phyloP scores from a whole-genome alignment of 768 basidiomycete genomes.

The Auriscalpium orientale region DNA sequence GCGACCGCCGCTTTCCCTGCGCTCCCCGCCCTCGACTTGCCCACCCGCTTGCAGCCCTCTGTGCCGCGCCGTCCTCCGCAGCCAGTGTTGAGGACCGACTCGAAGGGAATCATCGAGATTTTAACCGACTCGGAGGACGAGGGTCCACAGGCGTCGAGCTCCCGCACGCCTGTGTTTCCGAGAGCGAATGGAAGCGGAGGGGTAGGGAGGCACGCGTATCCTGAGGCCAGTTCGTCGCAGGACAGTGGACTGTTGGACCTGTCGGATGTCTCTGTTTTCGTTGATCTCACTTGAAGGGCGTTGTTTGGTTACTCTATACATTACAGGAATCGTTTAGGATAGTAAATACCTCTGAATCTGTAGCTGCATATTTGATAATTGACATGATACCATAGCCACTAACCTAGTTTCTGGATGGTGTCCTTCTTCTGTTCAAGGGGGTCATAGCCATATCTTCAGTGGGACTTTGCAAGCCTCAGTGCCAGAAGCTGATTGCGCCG shows the following conservation, averaged over 20 bases:
- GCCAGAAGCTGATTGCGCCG: no score
- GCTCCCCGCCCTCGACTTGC: neutral
- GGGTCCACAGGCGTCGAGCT: neutral
- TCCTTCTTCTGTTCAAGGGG: no score
- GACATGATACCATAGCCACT: no score
- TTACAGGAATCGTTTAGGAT: no score
- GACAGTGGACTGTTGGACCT: neutral
- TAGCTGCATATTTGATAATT: no score
- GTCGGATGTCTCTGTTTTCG: neutral
- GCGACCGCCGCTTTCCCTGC: neutral
- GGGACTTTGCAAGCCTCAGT: no score
- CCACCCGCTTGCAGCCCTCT: neutral
- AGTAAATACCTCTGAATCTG: no score
- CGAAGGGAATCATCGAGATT: neutral
- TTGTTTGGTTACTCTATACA: neutral
- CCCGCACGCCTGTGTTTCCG: neutral
- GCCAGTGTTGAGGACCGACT: neutral
- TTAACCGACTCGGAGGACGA: neutral
- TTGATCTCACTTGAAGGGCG: neutral
- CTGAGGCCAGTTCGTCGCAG: neutral
- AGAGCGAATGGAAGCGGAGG: neutral
- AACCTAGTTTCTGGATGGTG: no score
- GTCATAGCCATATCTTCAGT: no score
- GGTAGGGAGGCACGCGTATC: neutral
- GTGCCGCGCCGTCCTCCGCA: no score